A percentile compares a stretch with the other conserved stretches of the same genome.
phyloP scores from a whole-genome alignment of 257 asterid species.

The Verbena officinalis region DNA sequence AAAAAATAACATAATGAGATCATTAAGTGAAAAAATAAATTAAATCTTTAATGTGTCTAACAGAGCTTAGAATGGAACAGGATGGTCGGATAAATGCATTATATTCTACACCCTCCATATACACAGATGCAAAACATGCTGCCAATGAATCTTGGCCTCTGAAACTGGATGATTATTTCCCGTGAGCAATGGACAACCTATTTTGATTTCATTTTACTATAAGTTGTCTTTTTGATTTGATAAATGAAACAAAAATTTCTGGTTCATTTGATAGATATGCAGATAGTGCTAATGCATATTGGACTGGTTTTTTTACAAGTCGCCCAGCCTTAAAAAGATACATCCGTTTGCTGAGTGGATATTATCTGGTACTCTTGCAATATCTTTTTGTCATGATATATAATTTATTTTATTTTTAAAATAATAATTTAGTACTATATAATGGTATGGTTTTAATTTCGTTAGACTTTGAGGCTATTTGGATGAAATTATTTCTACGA shows the following conservation, averaged over 20 bases:
- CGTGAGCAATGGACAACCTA: conserved; percentile 52
- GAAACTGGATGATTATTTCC: conserved; percentile 81
- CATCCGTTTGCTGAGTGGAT: conserved; percentile 74
- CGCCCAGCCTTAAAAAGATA: conserved; percentile 83
- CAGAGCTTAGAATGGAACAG: conserved; percentile 47
- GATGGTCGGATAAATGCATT: conserved; percentile 86
- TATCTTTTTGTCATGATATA: background rate
- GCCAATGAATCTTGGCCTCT: conserved; percentile 71
- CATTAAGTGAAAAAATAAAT: too few species aligned
- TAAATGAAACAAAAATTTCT: background rate
- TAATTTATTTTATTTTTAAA: background rate
- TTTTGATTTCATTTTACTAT: conserved; percentile 8
- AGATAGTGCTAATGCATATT: conserved; percentile 59
- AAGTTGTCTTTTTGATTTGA: background rate
- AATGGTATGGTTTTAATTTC: background rate
- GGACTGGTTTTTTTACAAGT: conserved; percentile 89
- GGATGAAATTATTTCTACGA: too few species aligned
- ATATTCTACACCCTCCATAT: conserved; percentile 86
- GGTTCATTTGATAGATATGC: conserved; percentile 62
- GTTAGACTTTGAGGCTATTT: background rate
- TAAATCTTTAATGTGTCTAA: conserved; percentile 12
- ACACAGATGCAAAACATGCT: conserved; percentile 76
- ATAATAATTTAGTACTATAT: conserved; percentile 4
- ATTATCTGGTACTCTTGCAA: conserved; percentile 53
- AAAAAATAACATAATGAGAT: too few species aligned